Base-by-base conservation (phyloP, 2,329 filamentous ascomycete species). In the Penicillium brasilianum region DNA sequence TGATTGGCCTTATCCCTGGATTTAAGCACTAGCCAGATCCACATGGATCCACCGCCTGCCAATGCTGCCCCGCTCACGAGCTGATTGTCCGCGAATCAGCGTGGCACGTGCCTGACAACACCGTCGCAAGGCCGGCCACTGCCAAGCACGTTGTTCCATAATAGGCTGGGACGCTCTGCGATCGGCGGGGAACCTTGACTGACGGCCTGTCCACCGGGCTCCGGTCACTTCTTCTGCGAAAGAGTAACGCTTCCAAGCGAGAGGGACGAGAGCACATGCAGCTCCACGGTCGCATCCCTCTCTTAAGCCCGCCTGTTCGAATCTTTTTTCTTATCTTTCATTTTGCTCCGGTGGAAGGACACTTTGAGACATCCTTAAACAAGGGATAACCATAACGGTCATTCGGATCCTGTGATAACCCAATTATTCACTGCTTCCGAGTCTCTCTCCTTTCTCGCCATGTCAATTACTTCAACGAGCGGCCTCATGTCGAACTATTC, bases 381-480 rank as follows among this genome's bases (percentile, higher is more conserved):
- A 37, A 50, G 28, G 46, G 46, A 34, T 32, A 50, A 34, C 10
- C 20, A 16, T 5, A 22, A 11, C 20, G 16, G 22, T 39, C 34
- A n/a, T 28, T 8, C 7, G 18, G 25, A 39, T 28, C 13, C 5
- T n/a, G 10, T 22, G 50, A 53, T 53, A 25, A 28, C 18, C 20
- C 51, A n/a, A n/a, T n/a, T n/a, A 43, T 28, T 41, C n/a, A 10
- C n/a, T 30, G 32, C 36, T 43, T 9, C 6, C 25, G 13, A 34
- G 49, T 14, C 25, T 25, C 13, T 20, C 32, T 37, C 37, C 49
- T 39, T 30, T 9, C 14, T 37, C 57, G 65, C 28, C 20, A 75
- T 76, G 73, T 75, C 73, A n/a, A 61, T 76, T 37, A 66, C 65
- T 32, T 72, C 71, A 30, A 25, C 71, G 34, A 73, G 67, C 57